Conservation (phyloP, 139 green algal genomes). For the Auxenochlorella protothecoides region DNA sequence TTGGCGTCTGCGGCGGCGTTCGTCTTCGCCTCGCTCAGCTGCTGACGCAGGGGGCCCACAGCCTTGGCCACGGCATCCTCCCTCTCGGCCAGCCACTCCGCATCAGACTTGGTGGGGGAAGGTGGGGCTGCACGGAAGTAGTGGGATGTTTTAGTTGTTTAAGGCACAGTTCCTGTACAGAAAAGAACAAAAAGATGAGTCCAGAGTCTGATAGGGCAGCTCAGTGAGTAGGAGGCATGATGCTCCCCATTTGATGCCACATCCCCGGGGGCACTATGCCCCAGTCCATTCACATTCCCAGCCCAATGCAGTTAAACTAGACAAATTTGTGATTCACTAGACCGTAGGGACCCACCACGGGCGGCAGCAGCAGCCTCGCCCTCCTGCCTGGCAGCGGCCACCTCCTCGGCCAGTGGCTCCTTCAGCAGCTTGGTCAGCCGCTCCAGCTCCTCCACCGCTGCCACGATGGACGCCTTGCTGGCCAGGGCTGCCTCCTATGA, state of each 20-base stretch:
- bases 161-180: background rate
- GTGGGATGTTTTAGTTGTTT: too few relatives aligned
- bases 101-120: slow-evolving; percentile 7
- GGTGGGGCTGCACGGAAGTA: slow-evolving; percentile 3
- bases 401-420: slow-evolving; percentile 21
- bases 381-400: slow-evolving; percentile 5
- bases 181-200: background rate
- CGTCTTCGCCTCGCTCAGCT: background rate
- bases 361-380: background rate
- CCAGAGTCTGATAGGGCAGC: background rate
- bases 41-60: background rate
- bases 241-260: too few relatives aligned
- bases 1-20: background rate
- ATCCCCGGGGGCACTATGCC: too few relatives aligned
- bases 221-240: too few relatives aligned
- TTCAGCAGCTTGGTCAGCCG: slow-evolving; percentile 21
- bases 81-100: slow-evolving; percentile 13
- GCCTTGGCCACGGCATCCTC: slow-evolving; percentile 14
- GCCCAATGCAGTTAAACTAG: background rate
- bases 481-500: slow-evolving; percentile 24
- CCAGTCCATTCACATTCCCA: background rate
- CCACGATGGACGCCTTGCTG: slow-evolving; percentile 18
- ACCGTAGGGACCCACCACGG: too few relatives aligned
- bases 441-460: slow-evolving; percentile 43
- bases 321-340: background rate